These are phyloP conservation scores for Mimosa bimucronata DNA, from an alignment of 306 rosid genomes.

Conservation along the genomic window DNA sequence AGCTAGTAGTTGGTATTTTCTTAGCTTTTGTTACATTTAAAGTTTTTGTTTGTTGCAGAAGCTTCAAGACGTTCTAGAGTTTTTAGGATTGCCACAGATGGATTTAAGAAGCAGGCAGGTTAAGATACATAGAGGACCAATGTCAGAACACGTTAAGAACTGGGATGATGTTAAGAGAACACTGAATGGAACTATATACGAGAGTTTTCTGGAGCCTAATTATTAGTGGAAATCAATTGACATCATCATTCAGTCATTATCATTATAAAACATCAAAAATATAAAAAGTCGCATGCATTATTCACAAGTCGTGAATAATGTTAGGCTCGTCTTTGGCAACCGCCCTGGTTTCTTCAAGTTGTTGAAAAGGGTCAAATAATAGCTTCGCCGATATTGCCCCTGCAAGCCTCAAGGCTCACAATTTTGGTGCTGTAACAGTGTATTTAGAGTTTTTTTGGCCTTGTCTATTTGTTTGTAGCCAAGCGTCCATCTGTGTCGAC, in stretches of 20 bases:
- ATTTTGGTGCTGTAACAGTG: conserved; percentile 38
- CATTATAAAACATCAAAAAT: background rate
- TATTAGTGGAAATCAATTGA: conserved; percentile 41
- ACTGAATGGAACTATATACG: conserved; percentile 68
- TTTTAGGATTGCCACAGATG: conserved; percentile 70
- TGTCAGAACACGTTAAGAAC: conserved; percentile 73
- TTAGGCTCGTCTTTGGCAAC: background rate
- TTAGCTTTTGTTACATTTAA: background rate
- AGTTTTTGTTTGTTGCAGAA: conserved; percentile 57
- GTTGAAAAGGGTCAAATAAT: conserved; percentile 57
- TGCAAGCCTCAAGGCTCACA: conserved; percentile 37
- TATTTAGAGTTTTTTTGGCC: conserved; percentile 33
- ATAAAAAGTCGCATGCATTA: background rate
- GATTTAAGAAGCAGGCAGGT: conserved; percentile 78
- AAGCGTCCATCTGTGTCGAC: conserved; percentile 40
- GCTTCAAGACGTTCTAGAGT: conserved; percentile 71
- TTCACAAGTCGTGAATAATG: background rate
- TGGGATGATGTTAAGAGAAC: conserved; percentile 84
- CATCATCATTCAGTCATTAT: background rate
- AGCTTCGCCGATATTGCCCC: conserved; percentile 43
- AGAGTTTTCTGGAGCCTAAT: conserved; percentile 71
- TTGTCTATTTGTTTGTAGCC: background rate
- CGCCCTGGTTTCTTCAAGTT: conserved; percentile 36
- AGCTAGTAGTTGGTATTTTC: background rate
- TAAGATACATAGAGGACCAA: conserved; percentile 76